These are phyloP conservation scores for Plasmodium billcollinsi DNA, from an alignment of 169 alveolate genomes.

Conservation along the genomic window DNA sequence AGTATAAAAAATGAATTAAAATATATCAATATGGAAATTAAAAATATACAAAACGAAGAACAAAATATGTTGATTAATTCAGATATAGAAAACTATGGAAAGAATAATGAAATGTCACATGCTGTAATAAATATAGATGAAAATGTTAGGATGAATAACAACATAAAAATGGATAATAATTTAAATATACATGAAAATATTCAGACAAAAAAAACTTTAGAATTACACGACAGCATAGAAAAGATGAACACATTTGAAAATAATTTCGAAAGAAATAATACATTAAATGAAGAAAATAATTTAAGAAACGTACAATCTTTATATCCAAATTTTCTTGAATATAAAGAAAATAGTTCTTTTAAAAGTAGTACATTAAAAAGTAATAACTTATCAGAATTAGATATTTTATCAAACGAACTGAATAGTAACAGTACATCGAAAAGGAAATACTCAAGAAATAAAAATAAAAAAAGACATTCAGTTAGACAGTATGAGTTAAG, in stretches of 20 bases:
- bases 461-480: conserved; percentile 3
- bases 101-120: neutral
- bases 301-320: neutral
- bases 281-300: no score
- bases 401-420: neutral
- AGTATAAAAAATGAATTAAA: neutral
- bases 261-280: no score
- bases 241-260: neutral
- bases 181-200: neutral
- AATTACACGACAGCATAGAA: neutral
- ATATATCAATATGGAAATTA: no score
- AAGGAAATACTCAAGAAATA: neutral
- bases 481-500: conserved; percentile 22
- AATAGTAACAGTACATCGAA: neutral
- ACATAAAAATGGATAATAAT: neutral
- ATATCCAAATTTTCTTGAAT: neutral
- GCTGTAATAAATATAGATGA: no score
- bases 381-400: neutral
- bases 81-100: neutral
- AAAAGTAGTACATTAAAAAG: neutral
- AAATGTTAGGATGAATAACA: no score
- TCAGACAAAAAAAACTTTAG: neutral
- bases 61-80: no score
- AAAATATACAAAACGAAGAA: no score
- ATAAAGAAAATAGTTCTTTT: neutral